Evolutionary conservation across 352 stramenopile species (phyloP), one percentile per base, ranked within the genome.

Genomic region (Elongisporangium prolatum): DNA sequence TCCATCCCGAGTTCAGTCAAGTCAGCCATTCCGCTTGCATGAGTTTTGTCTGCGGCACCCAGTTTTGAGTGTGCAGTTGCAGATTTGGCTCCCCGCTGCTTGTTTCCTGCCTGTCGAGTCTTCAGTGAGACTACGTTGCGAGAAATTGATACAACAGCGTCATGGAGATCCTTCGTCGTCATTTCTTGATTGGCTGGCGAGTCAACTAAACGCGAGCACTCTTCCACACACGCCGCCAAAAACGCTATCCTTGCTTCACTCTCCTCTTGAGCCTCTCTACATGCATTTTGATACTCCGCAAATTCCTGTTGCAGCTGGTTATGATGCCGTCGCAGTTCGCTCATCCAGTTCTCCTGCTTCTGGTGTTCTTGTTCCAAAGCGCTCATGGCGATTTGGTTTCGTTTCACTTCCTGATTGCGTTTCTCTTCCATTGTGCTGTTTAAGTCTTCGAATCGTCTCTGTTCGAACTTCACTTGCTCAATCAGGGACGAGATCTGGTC

Each of bases 201-300:
- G 50, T 83, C 61, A 0, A 79, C 59, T 9, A 74, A 60, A 13
- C 73, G 64, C 5, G 59, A 58, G 11, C 70, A 82, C 21, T 80
- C 76, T 21, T 74, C 61, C 0, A 86, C 65, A 48, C 76, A 86
- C 34, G 63, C 49, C 5, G 64, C 67, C 4, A 86, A 58, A 53
- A 80, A 86, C 1, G 60, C 63, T 14, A 86, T 74, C 14, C 76
- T 72, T 51, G 59, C 70, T 24, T 78, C 69, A 11, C 65, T 71
- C 56, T 78, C 71, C 24, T 65, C 54, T 44, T 61, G 64, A 22
- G 59, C 56, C 17, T 71, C 60, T 1, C 21, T 22, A 11, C 63
- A 60, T 7, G 63, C 61, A 6, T 21, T 22, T n/a, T 77, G 61
- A 20, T 71, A 74, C 4, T 77, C 69, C 16, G 20, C 24, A 21